Evolutionary conservation across 2,329 filamentous ascomycete species (phyloP).

Genomic region (Cladosporium sp.): DNA sequence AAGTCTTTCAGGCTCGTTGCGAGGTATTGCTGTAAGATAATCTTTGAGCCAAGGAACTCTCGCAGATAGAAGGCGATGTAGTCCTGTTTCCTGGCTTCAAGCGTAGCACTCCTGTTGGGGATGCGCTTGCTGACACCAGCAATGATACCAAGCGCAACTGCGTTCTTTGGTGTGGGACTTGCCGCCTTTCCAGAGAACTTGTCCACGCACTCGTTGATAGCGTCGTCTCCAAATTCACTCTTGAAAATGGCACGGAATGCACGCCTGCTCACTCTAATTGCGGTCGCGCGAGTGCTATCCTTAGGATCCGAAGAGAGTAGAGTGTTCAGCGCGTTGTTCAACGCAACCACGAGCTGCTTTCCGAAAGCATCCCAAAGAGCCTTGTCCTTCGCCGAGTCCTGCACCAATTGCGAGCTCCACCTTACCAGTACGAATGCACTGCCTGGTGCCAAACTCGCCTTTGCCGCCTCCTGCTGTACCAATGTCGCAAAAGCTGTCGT

Average conservation of each 20-base stretch:
- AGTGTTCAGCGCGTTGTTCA: conserved; percentile 72
- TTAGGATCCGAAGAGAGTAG: conserved; percentile 66
- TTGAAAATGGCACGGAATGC: conserved; percentile 72
- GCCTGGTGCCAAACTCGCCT: conserved; percentile 69
- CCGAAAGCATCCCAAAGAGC: conserved; percentile 62
- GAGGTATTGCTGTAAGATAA: conserved; percentile 65
- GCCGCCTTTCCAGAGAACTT: conserved; percentile 65
- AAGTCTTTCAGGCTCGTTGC: conserved; percentile 74
- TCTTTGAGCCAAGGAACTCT: conserved; percentile 78
- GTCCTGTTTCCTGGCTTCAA: conserved; percentile 64
- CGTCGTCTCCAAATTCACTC: conserved; percentile 55
- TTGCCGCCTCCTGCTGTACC: conserved; percentile 69
- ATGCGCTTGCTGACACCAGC: conserved; percentile 80
- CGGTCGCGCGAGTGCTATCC: conserved; percentile 64
- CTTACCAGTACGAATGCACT: conserved; percentile 87
- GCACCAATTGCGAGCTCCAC: conserved; percentile 79
- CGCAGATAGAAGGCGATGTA: conserved; percentile 81
- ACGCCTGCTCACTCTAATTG: conserved; percentile 72
- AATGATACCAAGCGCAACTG: conserved; percentile 76
- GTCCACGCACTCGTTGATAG: conserved; percentile 59
- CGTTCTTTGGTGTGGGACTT: conserved; percentile 64
- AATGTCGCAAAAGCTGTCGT: conserved; percentile 63
- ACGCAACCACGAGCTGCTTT: conserved; percentile 61
- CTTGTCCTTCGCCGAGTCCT: conserved; percentile 59
- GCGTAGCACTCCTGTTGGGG: conserved; percentile 54